Evolutionary conservation across 495 filamentous ascomycete genomes (phyloP), one percentile per base, ranked within the genome.

Genomic region (Thermothielavioides terrestris): DNA sequence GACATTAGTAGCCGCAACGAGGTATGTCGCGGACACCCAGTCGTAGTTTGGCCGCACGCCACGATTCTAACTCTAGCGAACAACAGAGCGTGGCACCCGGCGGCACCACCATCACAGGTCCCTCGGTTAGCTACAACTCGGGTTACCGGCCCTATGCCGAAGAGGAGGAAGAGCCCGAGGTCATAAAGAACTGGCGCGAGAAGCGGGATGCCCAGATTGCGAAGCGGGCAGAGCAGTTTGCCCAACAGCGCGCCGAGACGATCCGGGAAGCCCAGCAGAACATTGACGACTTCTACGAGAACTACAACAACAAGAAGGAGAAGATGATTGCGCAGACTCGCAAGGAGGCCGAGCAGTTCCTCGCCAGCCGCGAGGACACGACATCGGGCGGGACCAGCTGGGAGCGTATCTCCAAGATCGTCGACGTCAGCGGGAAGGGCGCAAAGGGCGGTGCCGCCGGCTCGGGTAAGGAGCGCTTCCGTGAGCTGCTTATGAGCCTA

Each of bases 241-340:
- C 79, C 25, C 71, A 78, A 40, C 85, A 86, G 68, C 94, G 94
- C 61, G 76, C 72, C 23, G 79, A 89, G 64, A 95, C 88, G 7
- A 69, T 94, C 60, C 79, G 83, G 65, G 86, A 86, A 54, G 94
- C 94, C 31, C 88, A 84, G 51, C 75, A 85, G 57, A 85, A 89
- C 64, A 90, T 97, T 50, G 92, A 99, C 60, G 94, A 95, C 60
- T 99, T 99, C 75, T 99, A 99, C 73, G 89, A 95, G 65, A 95
- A 94, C 65, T 99, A 99, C 78, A 95, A 95, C 72, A 83, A 83
- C 63, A 95, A 95, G 73, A 87, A 89, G 59, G 92, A 97, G 58
- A 97, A 97, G 77, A 76, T 68, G 48, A 81, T 94, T 54, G 77
- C 82, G 34, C 85, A 90, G 72, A 89, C 94, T 27, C 77, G 84